Conservation (phyloP, 305 asterid genomes). For the Ajuga reptans region DNA sequence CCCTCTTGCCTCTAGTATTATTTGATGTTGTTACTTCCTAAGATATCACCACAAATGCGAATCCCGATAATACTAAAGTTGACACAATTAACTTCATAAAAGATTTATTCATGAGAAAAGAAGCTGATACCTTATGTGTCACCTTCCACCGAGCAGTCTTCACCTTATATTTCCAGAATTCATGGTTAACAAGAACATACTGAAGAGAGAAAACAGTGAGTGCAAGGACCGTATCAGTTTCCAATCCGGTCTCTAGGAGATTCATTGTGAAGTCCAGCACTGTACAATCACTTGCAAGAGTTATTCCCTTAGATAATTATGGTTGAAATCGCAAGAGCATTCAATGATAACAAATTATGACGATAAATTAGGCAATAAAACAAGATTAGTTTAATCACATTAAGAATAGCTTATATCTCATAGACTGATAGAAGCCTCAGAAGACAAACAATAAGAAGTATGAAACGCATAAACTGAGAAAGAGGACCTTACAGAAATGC, state of each 20-base stretch:
- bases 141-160: constrained; percentile 92
- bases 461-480: neutral
- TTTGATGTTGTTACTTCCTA: neutral
- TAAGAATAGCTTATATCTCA: constrained; percentile 15
- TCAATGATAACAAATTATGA: neutral
- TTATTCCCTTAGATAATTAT: constrained; percentile 3
- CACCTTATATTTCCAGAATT: constrained; percentile 74
- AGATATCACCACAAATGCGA: constrained; percentile 3
- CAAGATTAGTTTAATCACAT: neutral
- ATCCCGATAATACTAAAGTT: neutral
- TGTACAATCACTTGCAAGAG: constrained; percentile 35
- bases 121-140: constrained; percentile 64
- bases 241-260: constrained; percentile 74
- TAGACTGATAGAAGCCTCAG: constrained; percentile 3
- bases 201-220: constrained; percentile 82
- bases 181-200: constrained; percentile 88
- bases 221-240: constrained; percentile 64
- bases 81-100: neutral
- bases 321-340: constrained; percentile 9
- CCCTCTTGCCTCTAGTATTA: neutral
- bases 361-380: neutral
- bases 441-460: neutral
- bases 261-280: constrained; percentile 85
- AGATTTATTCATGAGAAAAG: neutral
- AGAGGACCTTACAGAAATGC: neutral